Percentiles rank a stretch among this genome's conserved stretches.
phyloP scores from a whole-genome alignment of 78 protist genomes.

The Dictyostelium citrinum region DNA sequence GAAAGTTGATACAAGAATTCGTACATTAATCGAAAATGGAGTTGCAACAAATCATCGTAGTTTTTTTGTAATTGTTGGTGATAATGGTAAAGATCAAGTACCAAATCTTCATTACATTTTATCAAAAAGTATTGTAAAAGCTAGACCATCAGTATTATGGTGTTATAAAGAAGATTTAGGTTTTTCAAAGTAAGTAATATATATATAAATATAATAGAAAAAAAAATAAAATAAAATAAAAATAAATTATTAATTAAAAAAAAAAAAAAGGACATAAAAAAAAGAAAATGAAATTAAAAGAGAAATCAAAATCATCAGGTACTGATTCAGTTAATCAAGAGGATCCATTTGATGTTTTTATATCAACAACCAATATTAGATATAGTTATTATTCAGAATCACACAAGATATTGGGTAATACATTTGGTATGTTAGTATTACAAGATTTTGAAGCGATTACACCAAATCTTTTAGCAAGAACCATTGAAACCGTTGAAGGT shows the following conservation, averaged over 20 bases:
- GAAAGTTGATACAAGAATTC: slow-evolving; percentile 94
- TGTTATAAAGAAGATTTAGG: slow-evolving; percentile 97
- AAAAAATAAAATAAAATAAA: neutral
- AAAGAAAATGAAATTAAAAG: slow-evolving; percentile 48
- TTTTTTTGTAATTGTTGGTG: slow-evolving; percentile 97
- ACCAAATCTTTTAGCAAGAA: slow-evolving; percentile 98
- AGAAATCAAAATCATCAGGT: slow-evolving; percentile 55
- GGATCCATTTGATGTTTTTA: slow-evolving; percentile 97
- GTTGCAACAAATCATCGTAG: slow-evolving; percentile 89
- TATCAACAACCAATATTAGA: slow-evolving; percentile 94
- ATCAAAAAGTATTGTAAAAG: slow-evolving; percentile 85
- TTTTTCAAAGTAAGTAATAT: slow-evolving; percentile 78
- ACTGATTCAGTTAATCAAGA: slow-evolving; percentile 37
- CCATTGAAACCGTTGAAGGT: slow-evolving; percentile 99
- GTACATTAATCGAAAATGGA: slow-evolving; percentile 92
- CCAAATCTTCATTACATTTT: slow-evolving; percentile 97
- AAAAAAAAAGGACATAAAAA: slow-evolving; percentile 29
- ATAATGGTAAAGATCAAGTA: slow-evolving; percentile 91
- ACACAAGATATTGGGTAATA: slow-evolving; percentile 97
- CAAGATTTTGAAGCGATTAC: slow-evolving; percentile 99
- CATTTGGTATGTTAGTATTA: slow-evolving; percentile 98
- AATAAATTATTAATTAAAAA: neutral
- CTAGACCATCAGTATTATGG: slow-evolving; percentile 98
- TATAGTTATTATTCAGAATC: slow-evolving; percentile 96
- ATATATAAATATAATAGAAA: neutral